phyloP scores from a whole-genome alignment of 345 rosid genomes.

The Heritiera fomes region DNA sequence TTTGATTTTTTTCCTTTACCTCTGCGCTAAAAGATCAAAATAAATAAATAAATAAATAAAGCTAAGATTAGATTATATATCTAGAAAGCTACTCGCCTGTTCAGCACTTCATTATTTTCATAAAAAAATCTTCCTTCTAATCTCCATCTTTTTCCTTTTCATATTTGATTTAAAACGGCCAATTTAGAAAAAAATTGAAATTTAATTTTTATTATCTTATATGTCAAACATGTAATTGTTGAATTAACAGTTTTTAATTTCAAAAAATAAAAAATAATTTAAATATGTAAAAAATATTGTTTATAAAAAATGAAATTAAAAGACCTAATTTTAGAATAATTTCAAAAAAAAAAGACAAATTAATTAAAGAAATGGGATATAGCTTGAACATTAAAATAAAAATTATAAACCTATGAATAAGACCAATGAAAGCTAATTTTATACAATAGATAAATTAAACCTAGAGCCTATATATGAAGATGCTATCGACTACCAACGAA shows the following conservation, averaged over 20 bases:
- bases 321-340: constrained; percentile 1
- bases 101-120: neutral
- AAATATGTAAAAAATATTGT: too few relatives aligned
- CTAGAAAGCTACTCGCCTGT: neutral
- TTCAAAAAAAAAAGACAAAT: neutral
- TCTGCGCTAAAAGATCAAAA: neutral
- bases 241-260: neutral
- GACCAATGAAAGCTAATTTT: neutral
- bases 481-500: neutral
- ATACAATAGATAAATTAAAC: neutral
- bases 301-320: too few relatives aligned
- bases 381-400: neutral
- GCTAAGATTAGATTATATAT: neutral
- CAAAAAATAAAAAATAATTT: too few relatives aligned
- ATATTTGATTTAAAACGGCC: too few relatives aligned
- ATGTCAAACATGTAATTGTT: neutral
- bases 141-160: neutral
- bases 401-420: neutral
- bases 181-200: neutral
- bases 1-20: too few relatives aligned
- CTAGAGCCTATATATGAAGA: neutral
- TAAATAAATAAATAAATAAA: too few relatives aligned
- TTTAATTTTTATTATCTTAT: neutral
- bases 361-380: neutral
- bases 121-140: neutral